Conservation (phyloP, 495 filamentous ascomycete genomes). For the Tuber melanosporum region DNA sequence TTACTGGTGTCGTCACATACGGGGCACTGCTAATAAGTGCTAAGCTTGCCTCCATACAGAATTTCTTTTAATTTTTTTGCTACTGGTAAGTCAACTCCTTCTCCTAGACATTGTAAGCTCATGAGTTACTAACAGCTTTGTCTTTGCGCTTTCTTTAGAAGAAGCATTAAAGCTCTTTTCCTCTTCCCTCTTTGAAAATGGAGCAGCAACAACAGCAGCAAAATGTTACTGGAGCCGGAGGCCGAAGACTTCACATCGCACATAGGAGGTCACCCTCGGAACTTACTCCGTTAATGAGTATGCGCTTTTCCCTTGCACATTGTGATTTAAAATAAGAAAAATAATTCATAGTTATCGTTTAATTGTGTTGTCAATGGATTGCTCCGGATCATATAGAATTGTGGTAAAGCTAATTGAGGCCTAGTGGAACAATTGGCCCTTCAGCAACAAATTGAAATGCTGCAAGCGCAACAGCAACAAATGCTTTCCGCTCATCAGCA, state of each 20-base stretch:
- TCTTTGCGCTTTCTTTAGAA: neutral
- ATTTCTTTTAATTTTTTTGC: neutral
- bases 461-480: constrained; percentile 98
- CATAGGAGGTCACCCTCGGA: constrained; percentile 96
- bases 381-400: neutral
- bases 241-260: constrained; percentile 92
- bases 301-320: constrained; percentile 47
- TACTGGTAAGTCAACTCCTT: constrained; percentile 1
- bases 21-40: constrained; percentile 15
- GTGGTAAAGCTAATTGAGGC: constrained; percentile 34
- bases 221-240: constrained; percentile 64
- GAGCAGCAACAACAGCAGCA: constrained; percentile 62
- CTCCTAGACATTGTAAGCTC: neutral
- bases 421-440: constrained; percentile 97
- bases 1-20: neutral
- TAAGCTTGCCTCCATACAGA: neutral
- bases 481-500: constrained; percentile 93
- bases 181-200: neutral
- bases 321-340: constrained; percentile 14
- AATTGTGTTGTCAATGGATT: neutral
- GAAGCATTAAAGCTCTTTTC: neutral
- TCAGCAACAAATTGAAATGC: constrained; percentile 95
- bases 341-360: neutral
- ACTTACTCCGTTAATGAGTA: constrained; percentile 97
- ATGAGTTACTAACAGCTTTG: neutral